phyloP scores from a whole-genome alignment of 1,139 yeast species.

The Kazachstania sp. region DNA sequence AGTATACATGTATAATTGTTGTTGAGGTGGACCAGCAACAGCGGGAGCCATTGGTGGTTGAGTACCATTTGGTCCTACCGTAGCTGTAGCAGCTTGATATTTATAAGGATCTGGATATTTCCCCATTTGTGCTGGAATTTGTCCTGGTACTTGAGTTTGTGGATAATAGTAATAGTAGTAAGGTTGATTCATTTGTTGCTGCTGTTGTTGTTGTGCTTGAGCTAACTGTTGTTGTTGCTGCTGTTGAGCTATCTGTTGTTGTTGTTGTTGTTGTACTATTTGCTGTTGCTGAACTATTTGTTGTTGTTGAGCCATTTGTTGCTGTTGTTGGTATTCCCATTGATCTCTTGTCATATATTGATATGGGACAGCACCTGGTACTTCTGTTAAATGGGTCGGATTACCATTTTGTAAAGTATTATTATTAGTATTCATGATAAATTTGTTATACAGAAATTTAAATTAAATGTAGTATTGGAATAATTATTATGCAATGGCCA shows the following conservation, averaged over 20 bases:
- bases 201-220: background rate
- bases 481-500: background rate
- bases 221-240: background rate
- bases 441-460: background rate
- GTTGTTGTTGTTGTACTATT: constrained; percentile 2
- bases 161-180: constrained; percentile 4
- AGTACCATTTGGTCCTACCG: background rate
- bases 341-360: constrained; percentile 3
- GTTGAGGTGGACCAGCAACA: constrained; percentile 1
- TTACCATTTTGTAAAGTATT: background rate
- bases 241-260: background rate
- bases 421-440: background rate
- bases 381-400: background rate
- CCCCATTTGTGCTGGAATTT: background rate
- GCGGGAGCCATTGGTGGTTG: constrained; percentile 1
- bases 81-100: background rate
- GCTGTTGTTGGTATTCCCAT: constrained; percentile 5
- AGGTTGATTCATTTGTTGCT: constrained; percentile 1
- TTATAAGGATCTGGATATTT: constrained; percentile 1
- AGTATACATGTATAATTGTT: constrained; percentile 1
- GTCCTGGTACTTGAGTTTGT: background rate
- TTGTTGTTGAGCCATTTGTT: constrained; percentile 3
- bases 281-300: no score
- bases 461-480: no score
- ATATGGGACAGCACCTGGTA: background rate